These are phyloP conservation scores for Detonula confervacea DNA, from an alignment of 352 stramenopile genomes.

Conservation along the genomic window DNA sequence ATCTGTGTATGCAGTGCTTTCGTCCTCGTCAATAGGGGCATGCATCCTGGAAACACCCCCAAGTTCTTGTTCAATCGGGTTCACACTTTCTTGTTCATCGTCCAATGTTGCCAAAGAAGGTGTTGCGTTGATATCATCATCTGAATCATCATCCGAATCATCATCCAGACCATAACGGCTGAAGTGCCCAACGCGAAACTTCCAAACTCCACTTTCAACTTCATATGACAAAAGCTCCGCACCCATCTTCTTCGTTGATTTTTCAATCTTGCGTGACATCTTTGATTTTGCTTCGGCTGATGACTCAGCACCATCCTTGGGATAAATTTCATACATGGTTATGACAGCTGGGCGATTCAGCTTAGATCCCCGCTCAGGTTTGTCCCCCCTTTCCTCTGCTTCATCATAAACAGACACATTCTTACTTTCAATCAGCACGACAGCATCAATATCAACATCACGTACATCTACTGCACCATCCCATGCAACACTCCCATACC, in stretches of 20 bases:
- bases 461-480: slow-evolving; percentile 86
- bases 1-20: slow-evolving; percentile 46
- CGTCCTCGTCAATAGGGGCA: slow-evolving; percentile 58
- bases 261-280: slow-evolving; percentile 71
- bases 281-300: slow-evolving; percentile 66
- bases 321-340: slow-evolving; percentile 81
- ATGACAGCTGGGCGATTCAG: slow-evolving; percentile 86
- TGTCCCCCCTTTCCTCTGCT: slow-evolving; percentile 74
- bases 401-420: slow-evolving; percentile 86
- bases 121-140: slow-evolving; percentile 48
- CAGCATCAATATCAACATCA: slow-evolving; percentile 78
- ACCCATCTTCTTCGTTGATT: slow-evolving; percentile 76
- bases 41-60: slow-evolving; percentile 44
- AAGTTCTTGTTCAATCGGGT: slow-evolving; percentile 39
- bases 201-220: slow-evolving; percentile 72
- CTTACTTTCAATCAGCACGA: slow-evolving; percentile 83
- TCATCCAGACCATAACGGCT: slow-evolving; percentile 84
- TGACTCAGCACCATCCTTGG: slow-evolving; percentile 64
- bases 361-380: slow-evolving; percentile 82
- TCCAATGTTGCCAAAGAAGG: slow-evolving; percentile 45
- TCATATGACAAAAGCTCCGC: slow-evolving; percentile 82
- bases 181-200: slow-evolving; percentile 84
- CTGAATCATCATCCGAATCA: slow-evolving; percentile 71
- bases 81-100: slow-evolving; percentile 47
- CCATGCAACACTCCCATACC: slow-evolving; percentile 85